Base-by-base conservation (phyloP, 345 rosid species). In the Schrenkiella parvula region DNA sequence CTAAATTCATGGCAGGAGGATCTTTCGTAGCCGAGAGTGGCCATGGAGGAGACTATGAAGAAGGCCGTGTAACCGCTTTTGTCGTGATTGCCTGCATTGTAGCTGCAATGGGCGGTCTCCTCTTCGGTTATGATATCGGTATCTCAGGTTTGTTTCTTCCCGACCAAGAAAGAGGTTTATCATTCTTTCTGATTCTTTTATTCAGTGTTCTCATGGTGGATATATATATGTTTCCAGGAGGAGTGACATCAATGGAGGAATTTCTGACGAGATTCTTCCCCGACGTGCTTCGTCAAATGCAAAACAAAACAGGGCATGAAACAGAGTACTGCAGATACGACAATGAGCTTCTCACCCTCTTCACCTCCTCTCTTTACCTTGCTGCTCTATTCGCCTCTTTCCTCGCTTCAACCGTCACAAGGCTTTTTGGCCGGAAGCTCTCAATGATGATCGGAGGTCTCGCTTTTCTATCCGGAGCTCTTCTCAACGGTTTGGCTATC, bases 221-320 rank as follows among this genome's bases (percentile, higher is more conserved):
- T n/a, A 8, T 8, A 1, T 11, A 1, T 18, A 1, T 43, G 10
- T 74, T 25, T 64, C 5, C 72, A 79, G 83, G 85, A 41, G 85
- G 85, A 6, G 87, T 81, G 22, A 84, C 83, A 47, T 84, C 87
- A 12, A 84, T 81, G 87, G 82, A 81, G 0, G 70, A 72, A 23
- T 84, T 84, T 60, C 55, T 80, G 46, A 78, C 6, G 14, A 67
- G 5, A 56, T 81, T 84, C 71, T 84, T 80, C 78, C 87, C 85
- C 0, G 51, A 66, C 15, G 77, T 81, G 32, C 64, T 74, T 25
- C 73, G 76, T 12, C 18, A 51, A 52, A 25, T 11, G 60, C 43
- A 56, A 10, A 7, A 37, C 10, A 5, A 48, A 23, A 44, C 5
- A 26, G 60, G 48, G 14, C 55, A 25, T 5, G 79, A 81, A 34